Conservation (phyloP, 441 rosid genomes). For the Populus hybrid region DNA sequence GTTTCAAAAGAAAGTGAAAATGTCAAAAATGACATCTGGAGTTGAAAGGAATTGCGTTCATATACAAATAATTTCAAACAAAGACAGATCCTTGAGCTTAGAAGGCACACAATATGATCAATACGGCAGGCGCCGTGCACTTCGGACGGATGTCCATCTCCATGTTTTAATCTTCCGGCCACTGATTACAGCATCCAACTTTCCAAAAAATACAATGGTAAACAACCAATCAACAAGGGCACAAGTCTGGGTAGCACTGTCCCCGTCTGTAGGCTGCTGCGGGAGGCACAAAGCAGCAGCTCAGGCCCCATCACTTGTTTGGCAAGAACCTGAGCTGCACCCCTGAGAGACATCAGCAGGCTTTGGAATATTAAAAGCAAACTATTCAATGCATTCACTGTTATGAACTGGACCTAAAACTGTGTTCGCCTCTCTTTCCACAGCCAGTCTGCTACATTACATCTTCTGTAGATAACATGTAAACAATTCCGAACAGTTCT, state of each 20-base stretch:
- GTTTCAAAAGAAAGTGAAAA: no score
- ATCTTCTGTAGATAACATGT: constrained; percentile 2
- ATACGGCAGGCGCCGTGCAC: background rate
- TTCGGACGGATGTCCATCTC: background rate
- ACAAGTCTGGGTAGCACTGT: background rate
- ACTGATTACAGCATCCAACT: background rate
- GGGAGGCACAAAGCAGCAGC: background rate
- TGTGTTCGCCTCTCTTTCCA: background rate
- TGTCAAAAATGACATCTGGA: background rate
- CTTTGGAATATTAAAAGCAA: background rate
- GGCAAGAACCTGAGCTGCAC: background rate
- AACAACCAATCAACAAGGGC: background rate
- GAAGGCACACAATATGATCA: background rate
- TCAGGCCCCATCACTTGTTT: background rate
- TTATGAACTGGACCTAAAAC: background rate
- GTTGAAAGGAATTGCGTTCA: background rate
- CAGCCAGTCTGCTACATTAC: background rate
- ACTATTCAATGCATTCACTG: background rate
- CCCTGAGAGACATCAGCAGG: background rate
- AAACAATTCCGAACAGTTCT: background rate
- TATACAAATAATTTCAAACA: background rate
- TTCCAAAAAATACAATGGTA: background rate
- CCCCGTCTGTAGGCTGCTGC: background rate
- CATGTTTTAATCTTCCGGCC: constrained; percentile 2
- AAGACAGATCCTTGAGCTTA: background rate